Conservation (phyloP, 192 early-diverging fungal genomes). For the Globomyces pollinis-pini region DNA sequence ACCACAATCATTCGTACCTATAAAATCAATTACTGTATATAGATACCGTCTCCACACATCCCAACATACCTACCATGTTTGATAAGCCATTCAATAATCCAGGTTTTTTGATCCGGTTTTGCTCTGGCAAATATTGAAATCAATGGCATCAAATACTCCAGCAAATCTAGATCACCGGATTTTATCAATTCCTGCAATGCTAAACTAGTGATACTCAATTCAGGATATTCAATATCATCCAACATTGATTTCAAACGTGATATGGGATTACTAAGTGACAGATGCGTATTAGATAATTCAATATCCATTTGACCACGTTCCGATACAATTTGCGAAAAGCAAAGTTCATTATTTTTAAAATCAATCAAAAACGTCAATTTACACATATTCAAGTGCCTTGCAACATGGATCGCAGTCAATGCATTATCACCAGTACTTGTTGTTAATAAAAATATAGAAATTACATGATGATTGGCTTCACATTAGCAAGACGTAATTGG, state of each 20-base stretch:
- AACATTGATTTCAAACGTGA: conserved; percentile 9
- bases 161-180: conserved; percentile 21
- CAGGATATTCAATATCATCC: conserved; percentile 20
- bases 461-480: conserved; percentile 64
- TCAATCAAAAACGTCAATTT: conserved; percentile 55
- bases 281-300: neutral
- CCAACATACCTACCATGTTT: conserved; percentile 61
- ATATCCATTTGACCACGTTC: conserved; percentile 34
- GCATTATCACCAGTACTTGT: conserved; percentile 66
- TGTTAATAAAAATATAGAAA: no score
- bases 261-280: conserved; percentile 1
- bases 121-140: conserved; percentile 68
- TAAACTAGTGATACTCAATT: conserved; percentile 62
- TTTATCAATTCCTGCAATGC: conserved; percentile 53
- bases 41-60: conserved; percentile 90
- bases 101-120: conserved; percentile 71
- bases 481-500: conserved; percentile 55
- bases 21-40: conserved; percentile 16
- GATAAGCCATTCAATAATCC: conserved; percentile 63
- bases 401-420: conserved; percentile 67
- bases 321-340: conserved; percentile 11
- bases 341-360: conserved; percentile 26
- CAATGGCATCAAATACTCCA: conserved; percentile 45
- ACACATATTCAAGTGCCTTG: conserved; percentile 52
- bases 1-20: conserved; percentile 73